Percentiles rank a stretch among this genome's conserved stretches.
These are phyloP conservation scores for Macadamia integrifolia DNA, from an alignment of 164 flowering plant species.

Conservation along the genomic window DNA sequence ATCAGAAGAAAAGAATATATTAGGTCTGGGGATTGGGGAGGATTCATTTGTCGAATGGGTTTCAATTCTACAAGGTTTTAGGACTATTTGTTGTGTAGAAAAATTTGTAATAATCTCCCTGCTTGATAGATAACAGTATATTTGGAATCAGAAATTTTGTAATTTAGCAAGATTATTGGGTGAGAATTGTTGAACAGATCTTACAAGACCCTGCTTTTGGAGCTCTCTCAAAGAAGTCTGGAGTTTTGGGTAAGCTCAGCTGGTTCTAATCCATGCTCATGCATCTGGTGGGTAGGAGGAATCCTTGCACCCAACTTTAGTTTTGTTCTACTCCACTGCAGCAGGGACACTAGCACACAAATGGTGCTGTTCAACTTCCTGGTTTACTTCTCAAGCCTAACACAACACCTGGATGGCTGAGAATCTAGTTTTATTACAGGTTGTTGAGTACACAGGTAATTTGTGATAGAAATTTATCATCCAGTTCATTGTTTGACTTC, in stretches of 20 bases:
- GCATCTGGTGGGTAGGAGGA: slow-evolving; percentile 4
- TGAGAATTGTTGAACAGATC: slow-evolving; percentile 16
- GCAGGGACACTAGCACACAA: neutral
- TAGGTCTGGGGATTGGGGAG: slow-evolving; percentile 14
- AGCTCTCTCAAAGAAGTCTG: neutral
- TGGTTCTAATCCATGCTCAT: neutral
- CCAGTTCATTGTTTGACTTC: neutral
- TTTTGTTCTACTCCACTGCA: neutral
- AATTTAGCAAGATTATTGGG: slow-evolving; percentile 16
- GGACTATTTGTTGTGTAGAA: slow-evolving; percentile 29
- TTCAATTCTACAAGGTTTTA: slow-evolving; percentile 25
- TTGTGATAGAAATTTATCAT: neutral
- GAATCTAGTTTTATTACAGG: too few relatives aligned
- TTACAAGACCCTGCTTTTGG: slow-evolving; percentile 1
- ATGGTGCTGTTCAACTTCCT: neutral
- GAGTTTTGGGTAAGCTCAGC: neutral
- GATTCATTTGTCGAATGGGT: slow-evolving; percentile 33
- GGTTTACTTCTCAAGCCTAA: too few relatives aligned
- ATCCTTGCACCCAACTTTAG: neutral
- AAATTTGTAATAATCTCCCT: slow-evolving; percentile 41
- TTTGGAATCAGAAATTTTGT: slow-evolving; percentile 12
- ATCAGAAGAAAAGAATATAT: slow-evolving; percentile 12
- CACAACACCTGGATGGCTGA: too few relatives aligned
- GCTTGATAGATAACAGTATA: slow-evolving; percentile 12
- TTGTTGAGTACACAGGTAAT: too few relatives aligned